phyloP scores from a whole-genome alignment of 2,329 filamentous ascomycete genomes.

The Diaporthe aspalathi region DNA sequence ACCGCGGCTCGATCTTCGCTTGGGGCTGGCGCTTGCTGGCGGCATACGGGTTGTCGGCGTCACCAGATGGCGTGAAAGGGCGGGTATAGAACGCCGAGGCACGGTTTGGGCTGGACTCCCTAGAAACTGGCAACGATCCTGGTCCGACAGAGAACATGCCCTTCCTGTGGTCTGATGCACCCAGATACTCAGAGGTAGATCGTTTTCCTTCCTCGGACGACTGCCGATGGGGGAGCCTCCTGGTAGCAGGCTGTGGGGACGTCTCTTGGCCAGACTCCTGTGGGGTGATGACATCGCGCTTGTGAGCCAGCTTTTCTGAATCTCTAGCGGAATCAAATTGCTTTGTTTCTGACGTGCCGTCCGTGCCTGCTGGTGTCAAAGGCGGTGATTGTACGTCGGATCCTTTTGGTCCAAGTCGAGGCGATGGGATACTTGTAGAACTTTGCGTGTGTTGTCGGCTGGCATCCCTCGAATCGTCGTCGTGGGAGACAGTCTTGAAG shows the following conservation, averaged over 20 bases:
- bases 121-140: conserved; percentile 67
- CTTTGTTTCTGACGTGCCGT: conserved; percentile 50
- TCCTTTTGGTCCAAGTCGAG: conserved; percentile 73
- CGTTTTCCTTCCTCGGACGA: conserved; percentile 48
- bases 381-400: conserved; percentile 87
- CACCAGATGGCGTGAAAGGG: conserved; percentile 82
- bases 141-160: conserved; percentile 65
- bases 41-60: conserved; percentile 88
- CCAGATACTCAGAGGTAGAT: conserved; percentile 41
- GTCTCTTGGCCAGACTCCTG: conserved; percentile 73
- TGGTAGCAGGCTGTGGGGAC: conserved; percentile 54
- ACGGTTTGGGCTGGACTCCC: conserved; percentile 74
- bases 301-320: conserved; percentile 40
- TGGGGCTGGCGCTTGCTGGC: conserved; percentile 81
- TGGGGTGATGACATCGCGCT: conserved; percentile 67
- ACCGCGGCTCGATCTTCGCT: conserved; percentile 78
- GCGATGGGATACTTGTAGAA: conserved; percentile 74
- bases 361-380: conserved; percentile 85
- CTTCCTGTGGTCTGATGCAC: conserved; percentile 57
- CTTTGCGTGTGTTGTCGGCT: conserved; percentile 74
- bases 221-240: conserved; percentile 55
- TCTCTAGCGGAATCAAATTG: conserved; percentile 42
- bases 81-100: conserved; percentile 71
- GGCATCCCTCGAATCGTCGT: conserved; percentile 65
- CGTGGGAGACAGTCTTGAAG: conserved; percentile 68